A percentile compares a stretch with the other conserved stretches of the same genome.
Evolutionary conservation across 106 monocot species (phyloP).

Genomic region (Alisma plantagoaquatica): DNA sequence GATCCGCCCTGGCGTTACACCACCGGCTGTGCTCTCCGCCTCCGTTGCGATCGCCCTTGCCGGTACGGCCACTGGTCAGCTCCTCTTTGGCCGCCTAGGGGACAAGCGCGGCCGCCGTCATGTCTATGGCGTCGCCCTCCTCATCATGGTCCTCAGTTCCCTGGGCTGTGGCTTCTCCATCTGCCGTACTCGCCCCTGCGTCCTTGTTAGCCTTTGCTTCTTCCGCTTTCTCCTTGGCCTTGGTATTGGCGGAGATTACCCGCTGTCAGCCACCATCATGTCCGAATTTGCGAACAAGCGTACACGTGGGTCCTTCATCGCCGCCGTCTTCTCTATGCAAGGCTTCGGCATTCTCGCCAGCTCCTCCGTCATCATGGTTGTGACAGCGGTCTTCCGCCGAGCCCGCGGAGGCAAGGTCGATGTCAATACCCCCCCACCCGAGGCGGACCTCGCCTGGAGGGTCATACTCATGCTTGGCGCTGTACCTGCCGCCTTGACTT

Average conservation of each 20-base stretch:
- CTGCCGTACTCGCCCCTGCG: not conserved
- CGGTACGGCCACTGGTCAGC: not conserved
- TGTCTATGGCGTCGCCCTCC: conserved; percentile 1
- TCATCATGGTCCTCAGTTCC: not conserved
- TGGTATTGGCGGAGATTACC: no score
- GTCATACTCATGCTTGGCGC: conserved; percentile 13
- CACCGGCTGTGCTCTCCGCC: not conserved
- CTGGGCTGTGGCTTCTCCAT: conserved; percentile 8
- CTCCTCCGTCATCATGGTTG: not conserved
- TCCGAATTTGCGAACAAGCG: not conserved
- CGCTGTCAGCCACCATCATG: not conserved
- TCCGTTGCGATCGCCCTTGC: not conserved
- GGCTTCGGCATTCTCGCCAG: not conserved
- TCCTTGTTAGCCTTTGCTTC: conserved; percentile 5
- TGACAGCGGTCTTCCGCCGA: not conserved
- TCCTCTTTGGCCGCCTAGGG: conserved; percentile 5
- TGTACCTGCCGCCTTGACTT: conserved; percentile 4
- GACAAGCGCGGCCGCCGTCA: not conserved
- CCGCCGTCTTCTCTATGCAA: conserved; percentile 9
- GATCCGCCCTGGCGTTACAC: not conserved
- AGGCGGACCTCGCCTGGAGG: conserved; percentile 12
- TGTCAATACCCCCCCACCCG: not conserved
- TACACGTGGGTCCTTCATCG: not conserved
- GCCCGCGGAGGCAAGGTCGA: not conserved
- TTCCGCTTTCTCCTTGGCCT: conserved; percentile 6